Conservation (phyloP, 768 basidiomycete genomes). For the Leccinellum luteum region DNA sequence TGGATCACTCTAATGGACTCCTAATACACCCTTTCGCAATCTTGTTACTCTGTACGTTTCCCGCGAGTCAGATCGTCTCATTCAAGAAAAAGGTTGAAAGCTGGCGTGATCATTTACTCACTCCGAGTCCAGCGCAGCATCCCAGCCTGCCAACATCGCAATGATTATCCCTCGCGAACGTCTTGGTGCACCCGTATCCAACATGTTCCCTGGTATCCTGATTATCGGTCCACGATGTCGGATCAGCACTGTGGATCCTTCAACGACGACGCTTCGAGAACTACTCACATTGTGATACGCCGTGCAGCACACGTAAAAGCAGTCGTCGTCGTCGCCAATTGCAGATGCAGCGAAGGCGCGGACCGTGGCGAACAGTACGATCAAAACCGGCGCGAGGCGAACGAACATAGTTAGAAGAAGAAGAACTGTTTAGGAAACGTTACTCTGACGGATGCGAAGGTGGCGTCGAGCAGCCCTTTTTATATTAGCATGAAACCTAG, state of each 20-base stretch:
- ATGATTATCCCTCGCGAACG: background rate
- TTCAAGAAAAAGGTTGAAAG: background rate
- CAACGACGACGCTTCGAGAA: background rate
- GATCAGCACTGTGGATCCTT: too few relatives aligned
- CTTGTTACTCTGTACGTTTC: background rate
- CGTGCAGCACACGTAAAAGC: background rate
- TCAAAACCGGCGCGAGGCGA: background rate
- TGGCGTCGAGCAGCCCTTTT: too few relatives aligned
- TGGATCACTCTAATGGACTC: too few relatives aligned
- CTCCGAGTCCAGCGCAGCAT: background rate
- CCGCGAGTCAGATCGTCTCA: background rate
- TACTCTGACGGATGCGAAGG: background rate
- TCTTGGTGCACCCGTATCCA: background rate
- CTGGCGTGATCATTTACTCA: background rate
- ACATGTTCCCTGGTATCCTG: background rate
- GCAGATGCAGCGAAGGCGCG: background rate
- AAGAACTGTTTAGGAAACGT: background rate
- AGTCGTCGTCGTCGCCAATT: too few relatives aligned
- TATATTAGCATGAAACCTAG: background rate
- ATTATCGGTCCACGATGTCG: too few relatives aligned
- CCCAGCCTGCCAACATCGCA: background rate
- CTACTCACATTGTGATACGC: background rate
- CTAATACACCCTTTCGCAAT: too few relatives aligned
- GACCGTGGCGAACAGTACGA: background rate
- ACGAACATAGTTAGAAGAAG: background rate